Base-by-base conservation (phyloP, 352 stramenopile species). In the Globisporangium paroecandrum region DNA sequence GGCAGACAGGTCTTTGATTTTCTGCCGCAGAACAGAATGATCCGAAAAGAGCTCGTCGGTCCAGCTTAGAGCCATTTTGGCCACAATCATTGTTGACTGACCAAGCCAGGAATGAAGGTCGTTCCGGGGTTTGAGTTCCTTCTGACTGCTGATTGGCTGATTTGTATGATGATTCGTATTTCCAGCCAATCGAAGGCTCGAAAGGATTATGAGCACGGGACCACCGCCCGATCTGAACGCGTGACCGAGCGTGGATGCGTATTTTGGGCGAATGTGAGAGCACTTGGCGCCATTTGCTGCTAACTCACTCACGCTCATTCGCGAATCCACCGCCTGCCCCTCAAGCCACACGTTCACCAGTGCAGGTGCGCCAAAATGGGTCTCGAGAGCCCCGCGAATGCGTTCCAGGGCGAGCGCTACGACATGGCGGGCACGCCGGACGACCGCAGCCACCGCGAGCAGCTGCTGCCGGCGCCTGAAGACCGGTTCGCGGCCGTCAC, bases 401-500 rank as follows among this genome's bases (percentile, higher is more conserved):
- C 65, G 9, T 66, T 70, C 65, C 65, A 66, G 9, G 65, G 59
- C 49, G 66, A 71, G 59, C 66, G 66, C 38, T 71, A 71, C 53
- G 58, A 64, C 51, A 56, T 41, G 43, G 29, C 36, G 36, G 32
- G 38, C 24, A 59, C 66, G 18, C 66, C 59, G 2, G 49, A 63
- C 25, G 34, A 63, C 41, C 25, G 22, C 51, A 9, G 38, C 36
- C 34, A 61, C 46, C 77, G 75, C 59, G 75, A 87, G 68, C 71
- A 85, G 47, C 74, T 84, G 25, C 69, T 74, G 59, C 59, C 59
- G 38, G 49, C 27, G 13, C 29, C 22, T 58, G 56, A 72, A 2
- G 64, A 75, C 56, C 71, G 69, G 49, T 80, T 82, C 59, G 69
- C 63, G 24, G 65, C 73, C 25, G 81, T 91, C 41, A 87, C 72